Conservation (phyloP, 2,329 filamentous ascomycete species). For the Pseudogymnoascus verrucosus region DNA sequence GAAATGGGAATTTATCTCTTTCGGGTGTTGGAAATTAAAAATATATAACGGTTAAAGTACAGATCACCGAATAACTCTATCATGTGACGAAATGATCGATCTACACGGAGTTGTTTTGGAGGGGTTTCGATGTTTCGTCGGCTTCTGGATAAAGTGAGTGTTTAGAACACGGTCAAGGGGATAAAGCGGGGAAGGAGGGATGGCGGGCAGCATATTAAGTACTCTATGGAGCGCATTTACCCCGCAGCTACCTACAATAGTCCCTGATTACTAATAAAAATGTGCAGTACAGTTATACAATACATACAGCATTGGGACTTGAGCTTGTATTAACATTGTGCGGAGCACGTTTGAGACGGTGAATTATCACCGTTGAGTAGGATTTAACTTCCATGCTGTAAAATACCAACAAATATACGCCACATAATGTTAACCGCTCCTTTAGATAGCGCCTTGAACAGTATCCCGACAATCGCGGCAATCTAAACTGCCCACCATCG, state of each 20-base stretch:
- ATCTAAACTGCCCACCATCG: not conserved
- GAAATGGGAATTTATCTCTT: not conserved
- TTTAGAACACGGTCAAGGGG: not conserved
- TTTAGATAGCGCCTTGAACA: not conserved
- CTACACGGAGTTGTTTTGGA: not conserved
- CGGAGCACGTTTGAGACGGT: not conserved
- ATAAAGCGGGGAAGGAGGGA: not conserved
- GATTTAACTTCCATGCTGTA: not conserved
- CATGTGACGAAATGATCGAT: not conserved
- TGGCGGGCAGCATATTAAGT: not conserved
- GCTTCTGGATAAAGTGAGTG: not conserved
- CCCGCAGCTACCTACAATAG: not conserved
- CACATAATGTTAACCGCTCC: not conserved
- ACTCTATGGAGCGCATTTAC: not conserved
- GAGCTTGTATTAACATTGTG: not conserved
- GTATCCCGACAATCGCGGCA: not conserved
- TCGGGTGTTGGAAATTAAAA: not conserved
- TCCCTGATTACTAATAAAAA: not conserved
- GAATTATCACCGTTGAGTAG: not conserved
- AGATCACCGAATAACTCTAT: not conserved
- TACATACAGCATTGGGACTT: not conserved
- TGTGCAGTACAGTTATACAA: not conserved
- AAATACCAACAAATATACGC: not conserved
- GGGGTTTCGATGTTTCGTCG: not conserved
- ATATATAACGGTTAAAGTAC: constrained; percentile 1